Evolutionary conservation across 495 filamentous ascomycete genomes (phyloP), one percentile per base, ranked within the genome.

Genomic region (Talaromyces ruber): DNA sequence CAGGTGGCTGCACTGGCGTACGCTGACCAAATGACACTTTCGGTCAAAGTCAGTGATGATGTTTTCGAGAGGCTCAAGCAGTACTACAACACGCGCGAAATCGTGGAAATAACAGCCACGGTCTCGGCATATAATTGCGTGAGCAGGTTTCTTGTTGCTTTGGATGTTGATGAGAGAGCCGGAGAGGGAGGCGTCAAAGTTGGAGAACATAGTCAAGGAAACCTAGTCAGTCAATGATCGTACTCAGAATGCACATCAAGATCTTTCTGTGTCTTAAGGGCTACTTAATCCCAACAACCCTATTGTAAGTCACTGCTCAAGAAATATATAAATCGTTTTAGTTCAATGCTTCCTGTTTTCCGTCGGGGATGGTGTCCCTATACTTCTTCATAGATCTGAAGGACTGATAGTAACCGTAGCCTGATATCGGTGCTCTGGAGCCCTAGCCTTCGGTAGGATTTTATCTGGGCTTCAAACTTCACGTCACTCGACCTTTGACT

Each of bases 101-200:
- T 89, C 34, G 88, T 93, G 34, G 90, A 94, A 77, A 80, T 92
- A 63, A 90, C 87, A 60, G 84, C 89, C 16, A 91, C 88, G 25
- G 84, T 88, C 63, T 89, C 87, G n/a, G 85, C 84, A 29, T 95
- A 96, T 70, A 95, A 95, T 70, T 92, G 89, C 72, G 91, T 96
- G 11, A 90, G 87, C 65, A 79, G 91, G 54, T 93, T 95, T 66
- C 72, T 95, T 64, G 90, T 95, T 30, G 90, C 90, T 21, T 69
- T 96, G 64, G 87, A 93, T 74, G 89, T 92, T 77, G 84, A 83
- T 21, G 84, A 87, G 70, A 79, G 26, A 16, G 34, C 34, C 3
- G 14, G 34, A 16, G 14, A 16, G 34, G 34, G 16, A 3, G 9
- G 1, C 32, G 7, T 8, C 1, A 34, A 37, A 37, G 0, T 12